These are phyloP conservation scores for Apiospora aurea DNA, from an alignment of 2,329 filamentous ascomycete species.

Conservation along the genomic window DNA sequence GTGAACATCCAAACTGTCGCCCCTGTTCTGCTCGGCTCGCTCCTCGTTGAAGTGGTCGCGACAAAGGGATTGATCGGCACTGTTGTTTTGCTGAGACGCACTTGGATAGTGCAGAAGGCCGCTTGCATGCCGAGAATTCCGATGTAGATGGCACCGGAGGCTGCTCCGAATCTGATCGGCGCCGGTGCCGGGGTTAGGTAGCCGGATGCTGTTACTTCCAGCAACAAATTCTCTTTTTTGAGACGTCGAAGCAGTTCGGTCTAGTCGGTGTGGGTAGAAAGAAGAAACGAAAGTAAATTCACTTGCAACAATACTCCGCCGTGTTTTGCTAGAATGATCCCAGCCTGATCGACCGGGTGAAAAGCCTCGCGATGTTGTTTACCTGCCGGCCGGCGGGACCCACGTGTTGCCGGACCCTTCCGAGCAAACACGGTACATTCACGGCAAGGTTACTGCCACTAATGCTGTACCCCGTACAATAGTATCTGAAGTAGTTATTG, in stretches of 20 bases:
- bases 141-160: background rate
- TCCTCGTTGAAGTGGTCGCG: background rate
- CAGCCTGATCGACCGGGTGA: background rate
- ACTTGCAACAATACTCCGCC: too few species aligned
- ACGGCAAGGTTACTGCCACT: background rate
- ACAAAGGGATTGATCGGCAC: background rate
- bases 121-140: background rate
- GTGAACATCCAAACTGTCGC: too few species aligned
- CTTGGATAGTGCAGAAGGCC: too few species aligned
- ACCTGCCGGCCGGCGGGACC: background rate
- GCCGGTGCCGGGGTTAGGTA: background rate
- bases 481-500: background rate
- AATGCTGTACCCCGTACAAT: too few species aligned
- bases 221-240: too few species aligned
- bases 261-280: background rate
- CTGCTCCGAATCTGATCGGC: background rate
- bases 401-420: background rate
- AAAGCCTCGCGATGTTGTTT: background rate
- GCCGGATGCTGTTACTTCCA: background rate
- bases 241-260: background rate
- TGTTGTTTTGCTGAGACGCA: too few species aligned
- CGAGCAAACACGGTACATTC: background rate
- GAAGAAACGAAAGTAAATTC: background rate
- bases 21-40: too few species aligned
- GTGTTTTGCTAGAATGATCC: background rate